Base-by-base conservation (phyloP, 192 early-diverging fungal genomes). In the Entrophospora sp. region DNA sequence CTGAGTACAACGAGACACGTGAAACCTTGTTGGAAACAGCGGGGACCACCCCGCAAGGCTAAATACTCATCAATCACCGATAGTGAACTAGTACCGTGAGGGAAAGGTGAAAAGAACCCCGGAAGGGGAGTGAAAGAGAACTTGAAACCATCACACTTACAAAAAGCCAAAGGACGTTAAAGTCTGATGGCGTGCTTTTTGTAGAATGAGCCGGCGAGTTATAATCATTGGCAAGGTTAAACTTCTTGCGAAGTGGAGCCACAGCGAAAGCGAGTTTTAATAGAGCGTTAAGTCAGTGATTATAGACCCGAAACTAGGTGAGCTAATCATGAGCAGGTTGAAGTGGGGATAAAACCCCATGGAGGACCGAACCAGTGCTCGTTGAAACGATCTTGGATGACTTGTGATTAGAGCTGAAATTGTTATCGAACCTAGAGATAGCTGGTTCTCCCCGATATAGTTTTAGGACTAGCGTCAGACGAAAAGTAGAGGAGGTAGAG, bases 41-140 rank as follows among this genome's bases (percentile, higher is more conserved):
- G 49, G 20, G 49, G 49, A 3, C 49, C 49, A 52, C 49, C 49
- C 20, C 49, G 49, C 35, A 58, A 58, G 55, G 55, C 55, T 58
- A 58, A 58, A 58, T 58, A 58, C 35, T 32, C 9, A 37, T 37
- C 14, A 58, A 32, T 36, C 32, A 58, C 55, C 55, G 55, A 83
- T 83, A 83, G 81, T 78, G 77, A 83, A 83, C 81, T 79, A 83
- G 81, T 82, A 83, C 81, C 77, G 81, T 83, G 80, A 83, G 77
- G 80, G 81, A 83, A 83, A 83, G 81, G 69, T 82, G 81, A 81
- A 82, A 82, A 82, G 77, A 60, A 79, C 77, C 75, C 70, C 77
- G 77, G 73, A 82, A 80, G 79, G 77, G 77, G 81, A 82, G 79
- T 83, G 69, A 83, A 83, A 81, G 20, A 83, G 80, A 59, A 76